phyloP scores from a whole-genome alignment of 345 rosid genomes.

The Citrus mangshanensis region DNA sequence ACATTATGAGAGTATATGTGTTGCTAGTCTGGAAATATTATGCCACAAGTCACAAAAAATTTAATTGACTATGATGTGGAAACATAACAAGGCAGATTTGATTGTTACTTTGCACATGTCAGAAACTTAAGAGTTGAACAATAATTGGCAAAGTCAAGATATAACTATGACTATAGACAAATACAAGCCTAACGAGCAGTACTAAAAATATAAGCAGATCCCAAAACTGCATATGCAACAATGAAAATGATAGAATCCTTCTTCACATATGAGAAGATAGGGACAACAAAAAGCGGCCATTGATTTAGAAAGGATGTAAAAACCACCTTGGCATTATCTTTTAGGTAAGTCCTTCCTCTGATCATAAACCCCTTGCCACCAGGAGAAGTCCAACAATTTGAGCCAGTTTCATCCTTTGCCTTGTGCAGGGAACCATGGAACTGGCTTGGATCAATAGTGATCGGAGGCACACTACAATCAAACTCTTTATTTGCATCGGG shows the following conservation, averaged over 20 bases:
- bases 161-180: not conserved
- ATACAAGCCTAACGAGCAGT: not conserved
- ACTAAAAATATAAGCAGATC: not conserved
- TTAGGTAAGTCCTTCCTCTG: constrained; percentile 88
- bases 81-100: not conserved
- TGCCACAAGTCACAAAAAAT: not conserved
- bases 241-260: not conserved
- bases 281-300: not conserved
- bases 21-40: not conserved
- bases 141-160: not conserved
- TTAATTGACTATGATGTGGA: not conserved
- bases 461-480: constrained; percentile 48
- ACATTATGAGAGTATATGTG: not conserved
- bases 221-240: not conserved
- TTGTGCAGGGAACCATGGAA: constrained; percentile 61
- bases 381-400: constrained; percentile 91
- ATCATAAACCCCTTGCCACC: constrained; percentile 87
- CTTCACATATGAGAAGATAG: not conserved
- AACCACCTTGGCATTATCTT: constrained; percentile 75
- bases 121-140: not conserved
- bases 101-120: not conserved
- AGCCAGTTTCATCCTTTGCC: constrained; percentile 58
- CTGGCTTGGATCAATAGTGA: constrained; percentile 49
- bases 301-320: constrained; percentile 12
- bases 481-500: constrained; percentile 58